phyloP scores from a whole-genome alignment of 768 basidiomycete species.

The Tephrocybe sp. region DNA sequence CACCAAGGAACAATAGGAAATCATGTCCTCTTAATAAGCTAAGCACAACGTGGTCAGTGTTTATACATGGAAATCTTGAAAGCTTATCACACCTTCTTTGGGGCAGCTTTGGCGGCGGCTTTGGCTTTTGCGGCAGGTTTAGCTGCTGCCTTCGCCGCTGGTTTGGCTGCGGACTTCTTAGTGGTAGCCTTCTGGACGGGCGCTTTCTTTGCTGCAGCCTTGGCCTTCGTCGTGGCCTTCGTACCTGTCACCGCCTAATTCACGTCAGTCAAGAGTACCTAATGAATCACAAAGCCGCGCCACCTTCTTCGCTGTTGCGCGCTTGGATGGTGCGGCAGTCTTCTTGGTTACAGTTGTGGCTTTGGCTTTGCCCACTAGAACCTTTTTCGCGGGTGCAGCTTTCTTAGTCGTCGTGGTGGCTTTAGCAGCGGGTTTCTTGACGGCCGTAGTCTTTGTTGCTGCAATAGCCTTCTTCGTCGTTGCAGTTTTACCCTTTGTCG shows the following conservation, averaged over 20 bases:
- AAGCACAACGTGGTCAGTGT: not conserved
- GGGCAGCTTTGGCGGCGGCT: slow-evolving; percentile 25
- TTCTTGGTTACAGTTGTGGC: slow-evolving; percentile 32
- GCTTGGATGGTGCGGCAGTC: slow-evolving; percentile 33
- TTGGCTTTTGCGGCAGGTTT: slow-evolving; percentile 25
- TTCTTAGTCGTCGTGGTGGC: slow-evolving; percentile 24
- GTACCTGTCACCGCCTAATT: slow-evolving; percentile 41
- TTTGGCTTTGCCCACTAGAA: slow-evolving; percentile 36
- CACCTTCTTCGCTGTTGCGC: slow-evolving; percentile 42
- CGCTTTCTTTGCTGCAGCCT: slow-evolving; percentile 33
- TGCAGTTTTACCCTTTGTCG: slow-evolving; percentile 19
- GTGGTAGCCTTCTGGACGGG: slow-evolving; percentile 12
- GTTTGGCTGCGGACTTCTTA: slow-evolving; percentile 34
- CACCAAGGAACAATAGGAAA: not conserved
- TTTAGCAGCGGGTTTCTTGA: slow-evolving; percentile 30
- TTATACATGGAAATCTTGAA: not conserved
- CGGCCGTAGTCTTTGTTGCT: slow-evolving; percentile 25
- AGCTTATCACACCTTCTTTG: slow-evolving; percentile 32
- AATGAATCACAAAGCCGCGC: not conserved
- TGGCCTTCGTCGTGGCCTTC: slow-evolving; percentile 38
- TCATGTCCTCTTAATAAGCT: slow-evolving; percentile 31
- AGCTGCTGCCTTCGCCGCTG: slow-evolving; percentile 26
- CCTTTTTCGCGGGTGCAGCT: slow-evolving; percentile 28
- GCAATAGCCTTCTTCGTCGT: slow-evolving; percentile 16
- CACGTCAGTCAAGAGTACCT: not conserved